Percentiles rank a stretch among this genome's conserved stretches.
phyloP scores from a whole-genome alignment of 305 asterid genomes.

The Fraxinus baroniana region DNA sequence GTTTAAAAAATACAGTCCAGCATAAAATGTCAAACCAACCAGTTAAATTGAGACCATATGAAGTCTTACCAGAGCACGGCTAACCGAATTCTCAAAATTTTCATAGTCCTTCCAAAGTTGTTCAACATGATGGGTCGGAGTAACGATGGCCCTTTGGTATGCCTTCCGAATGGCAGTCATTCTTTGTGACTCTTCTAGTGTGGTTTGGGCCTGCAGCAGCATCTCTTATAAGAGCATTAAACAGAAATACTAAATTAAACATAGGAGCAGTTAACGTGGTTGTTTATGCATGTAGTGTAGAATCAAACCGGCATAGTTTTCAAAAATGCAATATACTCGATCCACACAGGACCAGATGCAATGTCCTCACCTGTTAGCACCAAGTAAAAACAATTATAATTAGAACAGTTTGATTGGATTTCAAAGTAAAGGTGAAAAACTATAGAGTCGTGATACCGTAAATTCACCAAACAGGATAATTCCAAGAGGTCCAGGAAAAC shows the following conservation, averaged over 20 bases:
- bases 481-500: slow-evolving; percentile 6
- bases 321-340: slow-evolving; percentile 81
- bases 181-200: slow-evolving; percentile 71
- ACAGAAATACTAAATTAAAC: background rate
- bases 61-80: slow-evolving; percentile 80
- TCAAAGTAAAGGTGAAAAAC: background rate
- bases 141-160: slow-evolving; percentile 84
- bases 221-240: slow-evolving; percentile 21
- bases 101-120: slow-evolving; percentile 98
- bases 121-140: slow-evolving; percentile 87
- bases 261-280: slow-evolving; percentile 18
- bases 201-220: slow-evolving; percentile 65
- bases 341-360: slow-evolving; percentile 93
- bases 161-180: slow-evolving; percentile 81
- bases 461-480: slow-evolving; percentile 15
- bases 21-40: slow-evolving; percentile 1
- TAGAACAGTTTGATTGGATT: background rate
- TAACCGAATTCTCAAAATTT: slow-evolving; percentile 87
- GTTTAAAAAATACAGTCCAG: slow-evolving; percentile 10
- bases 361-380: slow-evolving; percentile 75
- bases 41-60: slow-evolving; percentile 18
- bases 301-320: slow-evolving; percentile 79
- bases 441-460: background rate
- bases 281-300: slow-evolving; percentile 13
- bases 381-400: slow-evolving; percentile 3